A percentile compares a stretch with the other conserved stretches of the same genome.
Conservation (phyloP, 768 basidiomycete species). For the Daedaleopsis sinensis region DNA sequence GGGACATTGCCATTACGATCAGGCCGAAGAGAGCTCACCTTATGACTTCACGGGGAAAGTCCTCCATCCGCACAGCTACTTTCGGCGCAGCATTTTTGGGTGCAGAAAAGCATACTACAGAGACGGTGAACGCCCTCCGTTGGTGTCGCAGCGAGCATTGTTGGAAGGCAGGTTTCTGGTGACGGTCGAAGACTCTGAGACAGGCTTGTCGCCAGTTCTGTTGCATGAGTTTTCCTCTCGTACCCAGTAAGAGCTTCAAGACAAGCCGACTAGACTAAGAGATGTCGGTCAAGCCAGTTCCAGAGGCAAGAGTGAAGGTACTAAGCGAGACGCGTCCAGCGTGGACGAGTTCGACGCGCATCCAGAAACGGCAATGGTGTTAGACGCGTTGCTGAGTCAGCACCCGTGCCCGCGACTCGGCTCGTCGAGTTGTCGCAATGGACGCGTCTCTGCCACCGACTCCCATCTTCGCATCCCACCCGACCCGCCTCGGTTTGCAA, state of each 20-base stretch:
- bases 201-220: constrained; percentile 30
- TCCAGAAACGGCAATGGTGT: background rate
- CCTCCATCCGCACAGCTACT: constrained; percentile 50
- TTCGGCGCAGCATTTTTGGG: constrained; percentile 38
- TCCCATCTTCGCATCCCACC: background rate
- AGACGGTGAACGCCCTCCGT: constrained; percentile 33
- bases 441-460: constrained; percentile 8
- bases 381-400: background rate
- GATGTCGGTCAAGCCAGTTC: background rate
- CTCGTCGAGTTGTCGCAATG: background rate
- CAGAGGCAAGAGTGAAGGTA: background rate
- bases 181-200: constrained; percentile 22
- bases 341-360: background rate
- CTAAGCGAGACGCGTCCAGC: background rate
- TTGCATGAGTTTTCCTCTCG: constrained; percentile 21
- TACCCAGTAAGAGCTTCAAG: background rate
- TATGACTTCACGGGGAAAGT: constrained; percentile 68
- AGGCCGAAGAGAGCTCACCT: constrained; percentile 45
- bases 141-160: constrained; percentile 47
- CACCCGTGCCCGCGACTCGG: background rate
- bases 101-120: constrained; percentile 29
- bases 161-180: constrained; percentile 7
- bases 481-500: background rate
- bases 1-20: no score
- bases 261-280: background rate